Conservation (phyloP, 2,329 filamentous ascomycete species). For the Rutstroemia sydowiana region DNA sequence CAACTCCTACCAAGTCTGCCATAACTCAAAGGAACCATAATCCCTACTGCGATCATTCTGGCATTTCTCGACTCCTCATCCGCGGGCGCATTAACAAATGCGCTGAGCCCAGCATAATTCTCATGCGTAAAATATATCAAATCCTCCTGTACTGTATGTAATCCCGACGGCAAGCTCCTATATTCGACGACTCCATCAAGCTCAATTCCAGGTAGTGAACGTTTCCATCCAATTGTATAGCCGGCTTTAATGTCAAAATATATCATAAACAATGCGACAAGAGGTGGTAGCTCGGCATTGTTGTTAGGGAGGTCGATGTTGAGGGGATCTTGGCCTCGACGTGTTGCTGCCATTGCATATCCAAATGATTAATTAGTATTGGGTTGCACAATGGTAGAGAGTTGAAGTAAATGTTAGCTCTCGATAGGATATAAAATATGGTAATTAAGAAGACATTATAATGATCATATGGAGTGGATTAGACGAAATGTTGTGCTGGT, state of each 20-base stretch:
- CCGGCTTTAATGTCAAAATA: slow-evolving; percentile 89
- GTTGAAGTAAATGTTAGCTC: neutral
- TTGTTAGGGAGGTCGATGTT: slow-evolving; percentile 25
- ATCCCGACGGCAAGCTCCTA: slow-evolving; percentile 87
- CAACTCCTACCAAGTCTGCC: slow-evolving; percentile 82
- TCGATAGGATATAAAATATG: neutral
- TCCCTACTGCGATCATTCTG: slow-evolving; percentile 84
- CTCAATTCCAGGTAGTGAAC: slow-evolving; percentile 58
- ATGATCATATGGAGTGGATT: too few species aligned
- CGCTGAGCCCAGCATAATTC: slow-evolving; percentile 78
- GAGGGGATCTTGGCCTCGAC: slow-evolving; percentile 29
- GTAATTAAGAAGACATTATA: slow-evolving; percentile 3
- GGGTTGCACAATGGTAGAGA: neutral
- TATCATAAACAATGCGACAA: slow-evolving; percentile 80
- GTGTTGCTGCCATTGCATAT: slow-evolving; percentile 25
- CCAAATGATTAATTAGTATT: neutral
- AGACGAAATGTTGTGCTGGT: too few species aligned
- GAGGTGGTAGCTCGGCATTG: slow-evolving; percentile 46
- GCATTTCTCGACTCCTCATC: slow-evolving; percentile 77
- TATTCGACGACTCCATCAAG: slow-evolving; percentile 89
- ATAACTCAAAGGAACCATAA: slow-evolving; percentile 77
- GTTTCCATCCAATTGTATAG: slow-evolving; percentile 87
- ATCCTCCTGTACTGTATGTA: slow-evolving; percentile 83
- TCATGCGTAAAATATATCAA: slow-evolving; percentile 91
- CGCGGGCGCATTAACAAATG: slow-evolving; percentile 79